These are phyloP conservation scores for Aphanomyces invadans DNA, from an alignment of 352 stramenopile species.

Conservation along the genomic window DNA sequence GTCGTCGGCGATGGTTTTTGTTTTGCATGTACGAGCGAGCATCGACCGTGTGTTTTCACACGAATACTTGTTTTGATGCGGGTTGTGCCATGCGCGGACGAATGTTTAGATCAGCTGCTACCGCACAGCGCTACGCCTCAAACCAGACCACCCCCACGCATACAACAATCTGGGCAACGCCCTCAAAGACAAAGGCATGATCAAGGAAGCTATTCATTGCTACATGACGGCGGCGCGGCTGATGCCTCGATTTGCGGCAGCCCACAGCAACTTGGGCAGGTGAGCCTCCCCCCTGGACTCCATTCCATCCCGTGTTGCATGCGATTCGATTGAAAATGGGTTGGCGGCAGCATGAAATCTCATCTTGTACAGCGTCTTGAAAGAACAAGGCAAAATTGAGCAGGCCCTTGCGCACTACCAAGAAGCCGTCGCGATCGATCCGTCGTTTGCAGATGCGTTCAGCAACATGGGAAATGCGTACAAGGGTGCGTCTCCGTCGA, in stretches of 20 bases:
- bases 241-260: constrained; percentile 88
- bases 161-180: constrained; percentile 93
- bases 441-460: constrained; percentile 87
- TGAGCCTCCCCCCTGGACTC: no score
- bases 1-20: no score
- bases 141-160: constrained; percentile 87
- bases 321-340: no score
- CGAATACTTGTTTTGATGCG: neutral
- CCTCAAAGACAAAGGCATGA: constrained; percentile 87
- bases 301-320: no score
- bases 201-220: constrained; percentile 91
- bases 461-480: constrained; percentile 94
- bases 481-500: constrained; percentile 54
- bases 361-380: constrained; percentile 64
- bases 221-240: constrained; percentile 86
- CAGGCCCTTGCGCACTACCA: constrained; percentile 92
- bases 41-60: no score
- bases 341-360: neutral
- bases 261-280: constrained; percentile 88
- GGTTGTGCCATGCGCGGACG: neutral
- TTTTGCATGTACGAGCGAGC: no score
- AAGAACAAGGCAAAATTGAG: constrained; percentile 90
- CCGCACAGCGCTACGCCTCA: constrained; percentile 80
- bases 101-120: constrained; percentile 67
- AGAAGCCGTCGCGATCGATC: constrained; percentile 89